Evolutionary conservation across 108 stramenopile genomes (phyloP).

Genomic region (Chaetoceros muelleri): DNA sequence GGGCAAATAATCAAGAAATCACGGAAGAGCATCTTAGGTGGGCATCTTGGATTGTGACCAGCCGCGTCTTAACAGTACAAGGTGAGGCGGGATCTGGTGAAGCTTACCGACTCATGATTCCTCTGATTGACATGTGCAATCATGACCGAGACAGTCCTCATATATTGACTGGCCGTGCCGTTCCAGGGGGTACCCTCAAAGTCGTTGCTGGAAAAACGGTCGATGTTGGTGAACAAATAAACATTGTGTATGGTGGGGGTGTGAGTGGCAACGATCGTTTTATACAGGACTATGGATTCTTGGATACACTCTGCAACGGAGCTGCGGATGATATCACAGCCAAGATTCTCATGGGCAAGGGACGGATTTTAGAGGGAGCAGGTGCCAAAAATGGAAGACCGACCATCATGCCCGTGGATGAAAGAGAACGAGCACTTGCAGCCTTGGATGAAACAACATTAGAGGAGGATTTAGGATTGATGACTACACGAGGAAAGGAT

Average conservation of each 20-base stretch:
- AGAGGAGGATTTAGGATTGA: constrained; percentile 29
- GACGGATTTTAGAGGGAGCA: constrained; percentile 22
- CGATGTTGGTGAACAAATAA: constrained; percentile 50
- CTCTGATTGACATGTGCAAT: constrained; percentile 64
- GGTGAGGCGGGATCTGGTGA: constrained; percentile 28
- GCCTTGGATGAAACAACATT: constrained; percentile 35
- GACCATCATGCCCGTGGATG: constrained; percentile 23
- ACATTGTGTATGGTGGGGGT: constrained; percentile 65
- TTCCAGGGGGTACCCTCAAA: constrained; percentile 48
- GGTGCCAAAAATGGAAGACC: constrained; percentile 9
- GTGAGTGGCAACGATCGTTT: constrained; percentile 65
- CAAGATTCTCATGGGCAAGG: constrained; percentile 34
- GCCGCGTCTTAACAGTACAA: constrained; percentile 59
- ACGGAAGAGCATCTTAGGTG: constrained; percentile 41
- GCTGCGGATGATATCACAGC: constrained; percentile 26
- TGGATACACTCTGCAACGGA: constrained; percentile 32
- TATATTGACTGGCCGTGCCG: constrained; percentile 57
- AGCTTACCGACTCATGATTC: constrained; percentile 56
- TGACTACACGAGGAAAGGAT: constrained; percentile 13
- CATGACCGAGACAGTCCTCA: constrained; percentile 60
- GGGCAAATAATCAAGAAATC: constrained; percentile 11
- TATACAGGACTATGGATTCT: constrained; percentile 52
- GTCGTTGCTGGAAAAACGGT: constrained; percentile 65
- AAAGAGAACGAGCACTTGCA: constrained; percentile 37
- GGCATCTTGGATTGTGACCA: constrained; percentile 65